These are phyloP conservation scores for Kwoniella newhampshirensis DNA, from an alignment of 768 basidiomycete species.

Conservation along the genomic window DNA sequence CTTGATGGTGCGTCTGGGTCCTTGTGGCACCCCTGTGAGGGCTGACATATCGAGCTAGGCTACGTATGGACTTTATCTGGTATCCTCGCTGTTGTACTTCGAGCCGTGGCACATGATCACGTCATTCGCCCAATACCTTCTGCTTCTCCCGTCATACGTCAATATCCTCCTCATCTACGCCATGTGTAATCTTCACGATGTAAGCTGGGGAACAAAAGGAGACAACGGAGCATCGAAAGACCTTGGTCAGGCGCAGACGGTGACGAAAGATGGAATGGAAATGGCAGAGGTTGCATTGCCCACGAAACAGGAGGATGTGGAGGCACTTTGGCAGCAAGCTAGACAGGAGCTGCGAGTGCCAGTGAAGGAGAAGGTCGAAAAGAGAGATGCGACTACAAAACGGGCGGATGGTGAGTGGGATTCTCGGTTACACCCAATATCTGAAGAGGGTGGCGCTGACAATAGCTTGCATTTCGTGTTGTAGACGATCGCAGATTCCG, in stretches of 20 bases:
- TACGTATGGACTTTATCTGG: conserved; percentile 86
- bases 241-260: conserved; percentile 84
- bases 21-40: conserved; percentile 14
- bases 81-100: conserved; percentile 49
- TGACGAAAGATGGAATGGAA: conserved; percentile 78
- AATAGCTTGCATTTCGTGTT: neutral
- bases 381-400: conserved; percentile 82
- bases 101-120: conserved; percentile 54
- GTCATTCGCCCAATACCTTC: conserved; percentile 51
- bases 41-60: conserved; percentile 54
- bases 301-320: conserved; percentile 79
- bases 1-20: conserved; percentile 25
- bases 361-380: conserved; percentile 71
- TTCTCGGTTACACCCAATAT: neutral
- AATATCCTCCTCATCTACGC: conserved; percentile 52
- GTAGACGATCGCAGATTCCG: conserved; percentile 48
- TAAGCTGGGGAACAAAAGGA: conserved; percentile 84
- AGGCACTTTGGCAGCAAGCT: conserved; percentile 79
- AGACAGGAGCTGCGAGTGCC: conserved; percentile 67
- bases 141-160: conserved; percentile 52
- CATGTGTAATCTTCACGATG: conserved; percentile 63
- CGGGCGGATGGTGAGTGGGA: conserved; percentile 64
- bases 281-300: conserved; percentile 77
- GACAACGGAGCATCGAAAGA: conserved; percentile 86
- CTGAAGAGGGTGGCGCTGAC: too few species aligned